Evolutionary conservation across 164 flowering plant genomes (phyloP).

Genomic region (Warburgia ugandensis): DNA sequence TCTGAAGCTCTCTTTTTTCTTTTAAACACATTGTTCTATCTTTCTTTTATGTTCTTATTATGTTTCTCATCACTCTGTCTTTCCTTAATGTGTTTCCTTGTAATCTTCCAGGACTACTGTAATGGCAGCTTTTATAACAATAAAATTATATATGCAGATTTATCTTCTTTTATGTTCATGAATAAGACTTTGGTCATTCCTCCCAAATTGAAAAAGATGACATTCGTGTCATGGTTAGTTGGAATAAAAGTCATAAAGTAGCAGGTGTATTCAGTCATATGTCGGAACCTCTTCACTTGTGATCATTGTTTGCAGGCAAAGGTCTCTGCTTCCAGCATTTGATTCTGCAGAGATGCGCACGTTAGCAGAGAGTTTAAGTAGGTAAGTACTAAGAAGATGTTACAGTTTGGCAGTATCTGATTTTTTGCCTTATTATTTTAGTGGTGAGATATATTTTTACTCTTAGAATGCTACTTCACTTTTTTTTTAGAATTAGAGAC

Average conservation of each 20-base stretch:
- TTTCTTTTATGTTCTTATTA: too few relatives aligned
- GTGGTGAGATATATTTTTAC: neutral
- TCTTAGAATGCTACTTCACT: too few relatives aligned
- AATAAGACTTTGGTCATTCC: neutral
- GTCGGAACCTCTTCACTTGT: slow-evolving; percentile 5
- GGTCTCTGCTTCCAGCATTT: slow-evolving; percentile 75
- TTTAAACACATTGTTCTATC: too few relatives aligned
- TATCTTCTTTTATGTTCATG: too few relatives aligned
- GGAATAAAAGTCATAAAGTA: neutral
- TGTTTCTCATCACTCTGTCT: too few relatives aligned
- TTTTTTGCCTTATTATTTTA: neutral
- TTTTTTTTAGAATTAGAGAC: too few relatives aligned
- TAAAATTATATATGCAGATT: too few relatives aligned
- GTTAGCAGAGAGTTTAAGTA: slow-evolving; percentile 78
- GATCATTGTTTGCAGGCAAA: slow-evolving; percentile 47
- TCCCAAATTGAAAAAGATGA: neutral
- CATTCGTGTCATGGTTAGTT: neutral
- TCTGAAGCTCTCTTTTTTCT: too few relatives aligned
- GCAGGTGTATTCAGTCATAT: neutral
- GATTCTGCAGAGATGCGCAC: slow-evolving; percentile 85
- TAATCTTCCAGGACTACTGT: too few relatives aligned
- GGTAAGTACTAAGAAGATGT: slow-evolving; percentile 35
- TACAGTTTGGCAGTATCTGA: neutral
- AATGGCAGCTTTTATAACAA: too few relatives aligned
- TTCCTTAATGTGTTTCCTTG: too few relatives aligned